Base-by-base conservation (phyloP, 805 yeast species). In the Starmera pachycereana region DNA sequence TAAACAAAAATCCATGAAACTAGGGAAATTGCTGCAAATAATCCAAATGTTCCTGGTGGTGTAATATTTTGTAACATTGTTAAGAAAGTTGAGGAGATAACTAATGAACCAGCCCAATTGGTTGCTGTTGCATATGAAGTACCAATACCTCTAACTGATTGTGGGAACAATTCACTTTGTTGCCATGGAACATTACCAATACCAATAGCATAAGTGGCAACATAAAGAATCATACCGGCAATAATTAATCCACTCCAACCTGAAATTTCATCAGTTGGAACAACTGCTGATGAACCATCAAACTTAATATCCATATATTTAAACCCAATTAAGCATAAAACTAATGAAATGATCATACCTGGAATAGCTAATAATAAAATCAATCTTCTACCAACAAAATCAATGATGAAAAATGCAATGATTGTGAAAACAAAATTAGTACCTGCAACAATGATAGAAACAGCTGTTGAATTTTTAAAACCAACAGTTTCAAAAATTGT, bases 141-240 rank as follows among this genome's bases (percentile, higher is more conserved):
- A 44, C 97, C 97, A 36, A 87, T 71, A 43, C 96, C 95, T 59
- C 98, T 78, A 29, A 90, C 96, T 45, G 78, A 75, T 69, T 89
- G 95, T 30, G 97, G 92, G 66, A 92, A 88, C 55, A 90, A 67
- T 63, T 90, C 98, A 42, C 90, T 82, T 57, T 92, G 97, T 58
- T 90, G 96, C 98, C 98, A 90, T 41, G 97, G 97, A 40, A 87
- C 92, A 60, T 90, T 89, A 64, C 98, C 98, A 50, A 89, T 85
- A 50, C 97, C 97, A 49, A 86, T 68, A 37, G 97, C 96, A 58
- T 89, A 90, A 40, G 81, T 78, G 3, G 95, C 96, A 36, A 89
- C 96, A 56, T 69, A 92, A 33, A 77, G 59, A 47, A 90, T 86
- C 85, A 89, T 88, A 39, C 87, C 79, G 32, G 88, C 70, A 46